Conservation (phyloP, 1,139 yeast genomes). For the Arxiozyma telluris region DNA sequence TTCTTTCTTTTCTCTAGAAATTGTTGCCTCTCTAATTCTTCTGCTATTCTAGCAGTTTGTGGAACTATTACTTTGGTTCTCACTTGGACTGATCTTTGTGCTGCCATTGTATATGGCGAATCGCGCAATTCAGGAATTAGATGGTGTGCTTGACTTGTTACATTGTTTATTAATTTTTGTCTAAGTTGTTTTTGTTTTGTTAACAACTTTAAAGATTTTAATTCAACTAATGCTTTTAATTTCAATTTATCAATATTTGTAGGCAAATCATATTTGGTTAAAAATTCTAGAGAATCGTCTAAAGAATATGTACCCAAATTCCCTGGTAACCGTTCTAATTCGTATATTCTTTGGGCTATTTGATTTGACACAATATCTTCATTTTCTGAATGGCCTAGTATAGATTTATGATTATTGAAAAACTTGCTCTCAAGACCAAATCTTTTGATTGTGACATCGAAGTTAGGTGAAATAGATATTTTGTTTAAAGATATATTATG, state of each 20-base stretch:
- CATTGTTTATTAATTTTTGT: constrained; percentile 57
- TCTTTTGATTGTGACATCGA: constrained; percentile 29
- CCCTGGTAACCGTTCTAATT: constrained; percentile 68
- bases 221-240: constrained; percentile 63
- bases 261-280: constrained; percentile 38
- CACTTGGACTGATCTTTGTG: constrained; percentile 56
- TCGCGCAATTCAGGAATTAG: constrained; percentile 38
- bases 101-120: constrained; percentile 47
- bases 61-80: constrained; percentile 59
- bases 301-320: constrained; percentile 59
- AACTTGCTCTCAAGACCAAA: constrained; percentile 31
- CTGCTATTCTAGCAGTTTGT: constrained; percentile 55
- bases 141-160: constrained; percentile 57
- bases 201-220: constrained; percentile 70
- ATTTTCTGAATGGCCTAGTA: constrained; percentile 31
- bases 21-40: constrained; percentile 52
- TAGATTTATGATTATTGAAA: constrained; percentile 22
- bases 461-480: constrained; percentile 27
- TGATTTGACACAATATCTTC: constrained; percentile 48
- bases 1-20: constrained; percentile 41
- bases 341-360: constrained; percentile 61
- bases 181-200: constrained; percentile 81
- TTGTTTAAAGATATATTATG: constrained; percentile 11
- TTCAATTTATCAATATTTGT: constrained; percentile 43
- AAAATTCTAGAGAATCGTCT: constrained; percentile 31